These are phyloP conservation scores for Aspergillus neoniger DNA, from an alignment of 2,329 filamentous ascomycete genomes.

Conservation along the genomic window DNA sequence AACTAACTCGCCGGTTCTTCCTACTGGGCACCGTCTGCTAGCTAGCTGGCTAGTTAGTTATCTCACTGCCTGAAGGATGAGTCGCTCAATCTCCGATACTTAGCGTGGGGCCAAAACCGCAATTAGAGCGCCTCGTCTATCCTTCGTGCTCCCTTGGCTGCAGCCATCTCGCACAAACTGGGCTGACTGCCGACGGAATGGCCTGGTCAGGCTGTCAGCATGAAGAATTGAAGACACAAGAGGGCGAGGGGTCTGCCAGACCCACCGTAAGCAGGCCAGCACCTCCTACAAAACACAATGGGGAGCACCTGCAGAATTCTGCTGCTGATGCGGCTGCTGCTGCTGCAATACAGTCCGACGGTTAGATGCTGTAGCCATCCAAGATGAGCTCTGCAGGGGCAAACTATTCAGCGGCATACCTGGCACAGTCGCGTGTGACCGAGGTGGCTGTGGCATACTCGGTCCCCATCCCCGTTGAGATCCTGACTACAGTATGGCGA, in stretches of 20 bases:
- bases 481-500: conserved; percentile 16
- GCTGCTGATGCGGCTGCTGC: no score
- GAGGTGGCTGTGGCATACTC: conserved; percentile 16
- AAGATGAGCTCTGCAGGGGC: neutral
- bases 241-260: neutral
- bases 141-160: neutral
- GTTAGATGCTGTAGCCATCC: neutral
- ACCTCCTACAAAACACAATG: neutral
- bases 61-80: conserved; percentile 3
- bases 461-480: conserved; percentile 18
- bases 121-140: neutral
- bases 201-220: neutral
- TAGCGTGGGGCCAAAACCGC: neutral
- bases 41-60: neutral
- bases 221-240: neutral
- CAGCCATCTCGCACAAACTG: neutral
- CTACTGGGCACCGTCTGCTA: neutral
- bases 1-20: neutral
- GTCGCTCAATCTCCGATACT: conserved; percentile 1
- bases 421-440: conserved; percentile 14
- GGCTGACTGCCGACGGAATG: neutral
- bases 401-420: conserved; percentile 4
- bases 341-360: no score
- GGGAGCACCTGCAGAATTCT: no score
- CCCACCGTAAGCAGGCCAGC: neutral